Conservation (phyloP, 2,329 filamentous ascomycete genomes). For the Beauveria sp. region DNA sequence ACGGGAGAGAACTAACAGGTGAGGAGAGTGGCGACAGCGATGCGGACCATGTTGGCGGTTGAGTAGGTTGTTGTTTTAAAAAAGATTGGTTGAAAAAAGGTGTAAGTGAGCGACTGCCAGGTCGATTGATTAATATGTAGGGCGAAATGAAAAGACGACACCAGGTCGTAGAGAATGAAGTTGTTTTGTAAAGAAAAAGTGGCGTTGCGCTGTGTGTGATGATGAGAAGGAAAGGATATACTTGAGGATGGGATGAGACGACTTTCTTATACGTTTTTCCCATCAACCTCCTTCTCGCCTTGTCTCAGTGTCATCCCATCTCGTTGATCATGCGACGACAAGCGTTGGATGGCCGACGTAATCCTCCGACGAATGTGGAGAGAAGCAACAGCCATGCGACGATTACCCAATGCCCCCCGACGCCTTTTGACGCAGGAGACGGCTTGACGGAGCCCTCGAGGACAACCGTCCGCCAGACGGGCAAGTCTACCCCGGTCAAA, state of each 20-base stretch:
- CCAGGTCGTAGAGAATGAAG: slow-evolving; percentile 4
- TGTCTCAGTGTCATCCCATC: not conserved
- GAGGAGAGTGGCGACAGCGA: slow-evolving; percentile 18
- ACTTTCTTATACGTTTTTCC: not conserved
- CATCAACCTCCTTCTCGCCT: not conserved
- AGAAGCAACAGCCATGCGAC: too few species aligned
- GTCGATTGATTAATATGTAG: not conserved
- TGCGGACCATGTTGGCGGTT: slow-evolving; percentile 27
- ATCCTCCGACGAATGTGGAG: too few species aligned
- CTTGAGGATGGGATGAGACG: not conserved
- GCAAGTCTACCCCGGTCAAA: too few species aligned
- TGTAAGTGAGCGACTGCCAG: slow-evolving; percentile 1
- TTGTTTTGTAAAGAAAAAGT: not conserved
- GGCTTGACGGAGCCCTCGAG: not conserved
- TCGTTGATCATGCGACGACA: not conserved
- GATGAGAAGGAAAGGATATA: not conserved
- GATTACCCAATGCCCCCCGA: too few species aligned
- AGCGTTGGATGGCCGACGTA: too few species aligned
- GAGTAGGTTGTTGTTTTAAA: not conserved
- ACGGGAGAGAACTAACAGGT: slow-evolving; percentile 16
- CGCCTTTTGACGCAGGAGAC: not conserved
- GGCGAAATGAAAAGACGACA: not conserved
- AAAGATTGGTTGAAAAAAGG: not conserved
- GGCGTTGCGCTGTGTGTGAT: slow-evolving; percentile 5
- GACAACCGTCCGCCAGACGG: not conserved